Conservation (phyloP, 495 filamentous ascomycete genomes). For the Podospora appendiculata region DNA sequence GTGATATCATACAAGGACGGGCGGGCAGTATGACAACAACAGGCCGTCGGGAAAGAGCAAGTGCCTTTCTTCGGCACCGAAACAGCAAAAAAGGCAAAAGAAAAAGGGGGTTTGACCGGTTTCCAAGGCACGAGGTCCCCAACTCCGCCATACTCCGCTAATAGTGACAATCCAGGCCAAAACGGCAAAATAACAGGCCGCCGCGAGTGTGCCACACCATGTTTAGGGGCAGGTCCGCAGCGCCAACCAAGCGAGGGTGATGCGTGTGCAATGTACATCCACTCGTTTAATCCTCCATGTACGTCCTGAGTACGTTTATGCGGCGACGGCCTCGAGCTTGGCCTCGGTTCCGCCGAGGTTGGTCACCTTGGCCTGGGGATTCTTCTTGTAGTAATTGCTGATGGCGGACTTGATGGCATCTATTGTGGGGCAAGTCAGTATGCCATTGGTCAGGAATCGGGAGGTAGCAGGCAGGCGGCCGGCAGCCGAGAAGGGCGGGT, state of each 20-base stretch:
- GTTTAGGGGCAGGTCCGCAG: background rate
- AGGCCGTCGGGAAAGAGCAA: background rate
- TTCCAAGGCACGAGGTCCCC: background rate
- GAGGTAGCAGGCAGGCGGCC: too few species aligned
- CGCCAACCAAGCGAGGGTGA: background rate
- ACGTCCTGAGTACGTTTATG: slow-evolving; percentile 1
- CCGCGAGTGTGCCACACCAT: background rate
- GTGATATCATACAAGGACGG: background rate
- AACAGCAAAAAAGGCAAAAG: background rate
- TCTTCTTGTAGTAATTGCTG: slow-evolving; percentile 95
- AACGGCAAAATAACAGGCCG: background rate
- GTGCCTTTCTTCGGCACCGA: background rate
- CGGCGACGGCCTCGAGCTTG: slow-evolving; percentile 18
- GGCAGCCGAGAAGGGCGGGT: background rate
- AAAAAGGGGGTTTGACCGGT: background rate
- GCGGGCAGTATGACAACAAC: background rate
- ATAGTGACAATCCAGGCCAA: background rate
- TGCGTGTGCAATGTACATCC: background rate
- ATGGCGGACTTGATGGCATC: slow-evolving; percentile 99
- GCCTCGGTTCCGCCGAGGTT: slow-evolving; percentile 61
- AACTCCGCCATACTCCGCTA: background rate
- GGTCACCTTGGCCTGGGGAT: slow-evolving; percentile 64
- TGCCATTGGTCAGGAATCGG: background rate
- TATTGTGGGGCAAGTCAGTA: background rate
- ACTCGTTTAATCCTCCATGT: background rate